Evolutionary conservation across 768 basidiomycete genomes (phyloP).

Genomic region (Tylopilus sp.): DNA sequence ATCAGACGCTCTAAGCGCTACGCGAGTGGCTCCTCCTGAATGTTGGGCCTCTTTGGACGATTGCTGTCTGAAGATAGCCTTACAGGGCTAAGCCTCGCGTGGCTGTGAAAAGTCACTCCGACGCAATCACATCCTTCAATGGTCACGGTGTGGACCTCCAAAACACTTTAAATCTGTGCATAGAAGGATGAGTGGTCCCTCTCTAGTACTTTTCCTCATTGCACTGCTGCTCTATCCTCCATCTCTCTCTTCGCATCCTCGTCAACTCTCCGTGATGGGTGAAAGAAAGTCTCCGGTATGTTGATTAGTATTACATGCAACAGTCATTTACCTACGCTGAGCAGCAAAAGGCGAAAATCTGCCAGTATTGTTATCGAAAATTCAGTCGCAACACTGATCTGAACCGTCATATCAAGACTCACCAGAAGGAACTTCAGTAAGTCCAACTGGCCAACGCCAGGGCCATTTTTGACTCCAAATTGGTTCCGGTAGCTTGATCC

Average conservation of each 20-base stretch:
- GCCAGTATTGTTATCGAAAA: too few relatives aligned
- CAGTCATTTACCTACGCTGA: background rate
- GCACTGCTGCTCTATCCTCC: background rate
- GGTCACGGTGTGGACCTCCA: constrained; percentile 10
- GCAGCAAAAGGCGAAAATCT: too few relatives aligned
- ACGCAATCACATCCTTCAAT: constrained; percentile 25
- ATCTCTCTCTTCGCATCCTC: background rate
- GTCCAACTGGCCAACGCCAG: background rate
- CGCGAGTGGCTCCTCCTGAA: constrained; percentile 14
- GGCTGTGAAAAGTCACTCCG: constrained; percentile 12
- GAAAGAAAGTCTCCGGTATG: constrained; percentile 11
- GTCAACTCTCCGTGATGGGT: background rate
- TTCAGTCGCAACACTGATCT: constrained; percentile 29
- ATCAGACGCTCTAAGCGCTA: constrained; percentile 23
- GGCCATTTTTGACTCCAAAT: constrained; percentile 2
- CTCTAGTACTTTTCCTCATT: background rate
- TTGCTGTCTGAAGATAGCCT: constrained; percentile 14
- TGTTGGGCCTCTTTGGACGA: constrained; percentile 20
- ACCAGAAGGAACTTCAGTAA: constrained; percentile 26
- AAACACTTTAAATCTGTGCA: constrained; percentile 17
- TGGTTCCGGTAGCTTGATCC: constrained; percentile 17
- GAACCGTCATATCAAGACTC: constrained; percentile 24
- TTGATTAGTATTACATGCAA: background rate
- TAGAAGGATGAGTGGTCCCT: constrained; percentile 3
- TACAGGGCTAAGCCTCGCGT: constrained; percentile 8